phyloP scores from a whole-genome alignment of 2,329 filamentous ascomycete species.

The Magnaporthiopsis incrustans region DNA sequence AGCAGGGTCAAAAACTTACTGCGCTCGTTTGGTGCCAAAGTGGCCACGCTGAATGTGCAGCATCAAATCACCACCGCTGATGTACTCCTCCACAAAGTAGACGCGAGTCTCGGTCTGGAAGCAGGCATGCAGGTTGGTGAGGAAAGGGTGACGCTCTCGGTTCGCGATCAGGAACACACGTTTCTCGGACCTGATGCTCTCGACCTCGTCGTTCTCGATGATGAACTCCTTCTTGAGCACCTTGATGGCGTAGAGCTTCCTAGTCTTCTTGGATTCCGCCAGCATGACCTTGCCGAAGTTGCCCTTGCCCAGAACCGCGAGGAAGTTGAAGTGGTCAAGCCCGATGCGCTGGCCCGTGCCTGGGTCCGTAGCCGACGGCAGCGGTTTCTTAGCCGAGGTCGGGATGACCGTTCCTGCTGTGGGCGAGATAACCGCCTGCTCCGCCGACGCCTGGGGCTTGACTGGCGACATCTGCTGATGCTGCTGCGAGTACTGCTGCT shows the following conservation, averaged over 20 bases:
- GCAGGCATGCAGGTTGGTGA: conserved; percentile 91
- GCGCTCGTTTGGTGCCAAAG: conserved; percentile 90
- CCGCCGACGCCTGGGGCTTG: conserved; percentile 20
- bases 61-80: conserved; percentile 98
- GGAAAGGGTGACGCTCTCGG: conserved; percentile 91
- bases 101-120: conserved; percentile 98
- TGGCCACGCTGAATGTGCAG: conserved; percentile 95
- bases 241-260: conserved; percentile 95
- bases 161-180: conserved; percentile 95
- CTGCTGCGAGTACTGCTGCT: conserved; percentile 9
- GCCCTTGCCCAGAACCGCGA: conserved; percentile 95
- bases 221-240: conserved; percentile 99
- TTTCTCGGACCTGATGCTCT: conserved; percentile 96
- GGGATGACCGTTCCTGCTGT: conserved; percentile 24
- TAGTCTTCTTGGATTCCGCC: conserved; percentile 88
- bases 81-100: conserved; percentile 99
- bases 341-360: conserved; percentile 82
- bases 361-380: conserved; percentile 62
- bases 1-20: conserved; percentile 57
- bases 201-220: conserved; percentile 98
- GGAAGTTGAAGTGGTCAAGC: conserved; percentile 97
- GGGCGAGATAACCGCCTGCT: conserved; percentile 26
- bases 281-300: conserved; percentile 99
- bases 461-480: conserved; percentile 13
- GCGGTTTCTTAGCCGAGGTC: conserved; percentile 43